phyloP scores from a whole-genome alignment of 257 asterid species.

The Petunia axillaris region DNA sequence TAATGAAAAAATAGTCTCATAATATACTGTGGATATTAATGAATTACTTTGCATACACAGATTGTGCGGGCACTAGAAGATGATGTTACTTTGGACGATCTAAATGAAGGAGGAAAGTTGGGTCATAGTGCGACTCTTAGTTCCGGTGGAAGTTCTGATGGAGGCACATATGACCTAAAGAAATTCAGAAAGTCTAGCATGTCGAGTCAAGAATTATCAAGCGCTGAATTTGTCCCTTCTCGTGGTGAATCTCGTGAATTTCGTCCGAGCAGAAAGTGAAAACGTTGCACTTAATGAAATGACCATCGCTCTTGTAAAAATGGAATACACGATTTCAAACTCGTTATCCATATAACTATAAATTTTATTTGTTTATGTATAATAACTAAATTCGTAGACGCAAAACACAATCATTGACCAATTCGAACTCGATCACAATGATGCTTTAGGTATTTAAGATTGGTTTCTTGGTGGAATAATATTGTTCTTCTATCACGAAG shows the following conservation, averaged over 20 bases:
- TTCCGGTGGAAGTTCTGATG: slow-evolving; percentile 51
- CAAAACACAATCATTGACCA: neutral
- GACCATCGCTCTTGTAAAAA: neutral
- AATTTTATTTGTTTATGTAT: slow-evolving; percentile 24
- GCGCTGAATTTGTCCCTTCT: slow-evolving; percentile 46
- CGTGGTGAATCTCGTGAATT: slow-evolving; percentile 43
- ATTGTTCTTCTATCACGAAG: slow-evolving; percentile 2
- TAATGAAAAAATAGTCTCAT: neutral
- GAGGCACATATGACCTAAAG: slow-evolving; percentile 39
- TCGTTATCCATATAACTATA: neutral
- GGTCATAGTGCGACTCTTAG: slow-evolving; percentile 43
- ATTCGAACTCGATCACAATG: neutral
- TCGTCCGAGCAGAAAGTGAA: slow-evolving; percentile 26
- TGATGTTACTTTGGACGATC: slow-evolving; percentile 64
- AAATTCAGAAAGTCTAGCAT: slow-evolving; percentile 41
- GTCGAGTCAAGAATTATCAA: slow-evolving; percentile 71
- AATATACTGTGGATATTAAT: neutral
- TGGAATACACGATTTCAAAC: neutral
- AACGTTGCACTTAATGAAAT: slow-evolving; percentile 28
- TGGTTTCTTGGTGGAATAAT: slow-evolving; percentile 11
- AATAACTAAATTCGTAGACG: slow-evolving; percentile 2
- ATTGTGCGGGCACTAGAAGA: slow-evolving; percentile 90
- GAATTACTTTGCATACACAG: slow-evolving; percentile 29
- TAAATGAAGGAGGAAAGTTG: slow-evolving; percentile 49
- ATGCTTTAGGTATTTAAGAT: neutral